These are phyloP conservation scores for Excoecaria agallocha DNA, from an alignment of 345 rosid species.

Conservation along the genomic window DNA sequence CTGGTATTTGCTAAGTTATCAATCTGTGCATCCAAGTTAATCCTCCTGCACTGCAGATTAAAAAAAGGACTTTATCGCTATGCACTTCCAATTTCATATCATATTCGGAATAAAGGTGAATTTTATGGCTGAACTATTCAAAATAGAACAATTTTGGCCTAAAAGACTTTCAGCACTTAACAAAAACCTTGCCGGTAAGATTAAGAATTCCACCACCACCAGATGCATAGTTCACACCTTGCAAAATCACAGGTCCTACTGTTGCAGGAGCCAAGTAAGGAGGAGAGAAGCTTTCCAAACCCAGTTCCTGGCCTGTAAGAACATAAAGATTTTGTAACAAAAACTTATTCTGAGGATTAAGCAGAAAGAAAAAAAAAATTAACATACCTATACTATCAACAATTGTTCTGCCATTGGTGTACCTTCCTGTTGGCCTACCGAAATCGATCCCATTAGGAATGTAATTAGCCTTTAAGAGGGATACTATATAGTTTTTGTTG, in stretches of 20 bases:
- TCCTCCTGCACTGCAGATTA: slow-evolving; percentile 50
- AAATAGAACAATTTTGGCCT: too few species aligned
- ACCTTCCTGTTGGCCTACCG: slow-evolving; percentile 70
- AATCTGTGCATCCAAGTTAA: slow-evolving; percentile 60
- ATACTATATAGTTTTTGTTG: slow-evolving; percentile 64
- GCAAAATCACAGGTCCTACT: slow-evolving; percentile 39
- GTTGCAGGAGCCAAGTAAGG: slow-evolving; percentile 82
- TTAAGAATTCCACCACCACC: slow-evolving; percentile 81
- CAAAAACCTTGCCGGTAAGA: slow-evolving; percentile 64
- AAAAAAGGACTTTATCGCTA: neutral
- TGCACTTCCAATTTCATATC: too few species aligned
- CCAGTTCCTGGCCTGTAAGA: slow-evolving; percentile 49
- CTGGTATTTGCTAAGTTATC: slow-evolving; percentile 54
- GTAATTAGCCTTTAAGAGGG: slow-evolving; percentile 64
- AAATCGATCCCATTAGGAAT: slow-evolving; percentile 73
- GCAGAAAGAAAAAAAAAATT: neutral
- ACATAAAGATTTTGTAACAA: neutral
- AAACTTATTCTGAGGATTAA: neutral
- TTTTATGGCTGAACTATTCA: too few species aligned
- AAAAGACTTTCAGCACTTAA: slow-evolving; percentile 33
- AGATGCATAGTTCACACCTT: slow-evolving; percentile 81
- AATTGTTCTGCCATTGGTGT: slow-evolving; percentile 75
- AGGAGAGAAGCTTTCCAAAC: slow-evolving; percentile 38
- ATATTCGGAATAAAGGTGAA: too few species aligned
- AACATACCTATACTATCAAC: slow-evolving; percentile 64